Evolutionary conservation across 345 rosid genomes (phyloP).

Genomic region (Hibiscus mutabilis): DNA sequence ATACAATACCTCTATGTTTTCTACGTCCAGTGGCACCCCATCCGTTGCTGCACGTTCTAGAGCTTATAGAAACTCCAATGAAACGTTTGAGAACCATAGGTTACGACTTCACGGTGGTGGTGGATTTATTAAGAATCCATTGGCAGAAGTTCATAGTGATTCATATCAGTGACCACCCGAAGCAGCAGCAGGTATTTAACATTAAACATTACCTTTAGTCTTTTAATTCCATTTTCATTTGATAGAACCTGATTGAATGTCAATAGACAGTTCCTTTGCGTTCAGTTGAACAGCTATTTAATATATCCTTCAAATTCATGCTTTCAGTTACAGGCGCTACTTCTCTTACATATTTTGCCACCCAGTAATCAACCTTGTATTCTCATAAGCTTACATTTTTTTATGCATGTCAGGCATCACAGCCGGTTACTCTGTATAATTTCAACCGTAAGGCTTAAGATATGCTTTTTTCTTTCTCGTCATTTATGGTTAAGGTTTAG

Average conservation of each 20-base stretch:
- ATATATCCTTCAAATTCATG: neutral
- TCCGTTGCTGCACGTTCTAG: slow-evolving; percentile 22
- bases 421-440: neutral
- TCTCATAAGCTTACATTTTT: neutral
- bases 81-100: slow-evolving; percentile 41
- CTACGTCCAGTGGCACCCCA: slow-evolving; percentile 27
- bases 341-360: neutral
- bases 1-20: slow-evolving; percentile 35
- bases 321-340: neutral
- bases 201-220: neutral
- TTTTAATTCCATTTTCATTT: neutral
- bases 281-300: neutral
- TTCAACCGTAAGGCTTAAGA: neutral
- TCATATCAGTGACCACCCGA: slow-evolving; percentile 21
- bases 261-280: neutral
- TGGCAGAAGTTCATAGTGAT: slow-evolving; percentile 60
- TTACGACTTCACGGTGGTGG: slow-evolving; percentile 38
- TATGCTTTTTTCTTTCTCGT: neutral
- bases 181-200: slow-evolving; percentile 17
- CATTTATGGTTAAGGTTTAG: neutral
- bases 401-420: neutral
- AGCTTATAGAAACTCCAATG: slow-evolving; percentile 30
- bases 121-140: slow-evolving; percentile 72
- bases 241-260: neutral
- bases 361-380: neutral